Base-by-base conservation (phyloP, 805 yeast genomes). In the Ogataea ramenticola region DNA sequence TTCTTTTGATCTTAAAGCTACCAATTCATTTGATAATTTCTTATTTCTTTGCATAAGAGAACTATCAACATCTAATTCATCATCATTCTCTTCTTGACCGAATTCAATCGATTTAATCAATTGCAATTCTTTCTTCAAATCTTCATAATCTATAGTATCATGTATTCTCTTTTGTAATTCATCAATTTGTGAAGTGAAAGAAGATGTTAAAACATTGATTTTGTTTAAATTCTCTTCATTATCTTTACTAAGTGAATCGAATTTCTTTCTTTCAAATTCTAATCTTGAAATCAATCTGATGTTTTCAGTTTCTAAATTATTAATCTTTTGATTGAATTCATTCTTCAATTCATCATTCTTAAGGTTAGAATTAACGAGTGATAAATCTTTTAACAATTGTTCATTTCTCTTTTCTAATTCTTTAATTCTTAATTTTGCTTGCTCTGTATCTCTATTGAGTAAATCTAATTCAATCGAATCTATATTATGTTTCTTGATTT, bases 321-420 rank as follows among this genome's bases (percentile, higher is more conserved):
- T 62, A 17, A 79, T 60, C 53, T 72, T 74, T 49, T 70, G 71
- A 40, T 65, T 66, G 45, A 65, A 68, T 37, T 61, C 65, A 46
- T 71, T 72, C 43, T 65, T 65, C 22, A 74, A 50, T 50, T 58
- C 72, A 50, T 66, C 74, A 56, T 55, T 68, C 50, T 62, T 77
- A 4, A 62, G 64, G 10, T 60, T 70, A 43, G 74, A 71, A 33
- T 75, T 75, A 2, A 78, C 70, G 38, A 68, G 62, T 36, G 83
- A 75, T 42, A 89, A 60, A 44, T 84, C 84, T 16, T 79, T 70
- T 46, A 87, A 75, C 43, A 89, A 67, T 41, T 82, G 81, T 55
- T 85, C 86, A 55, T 88, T 90, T 46, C 96, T 71, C 48, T 75
- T 75, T 58, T 88, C 95, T 43, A 89, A 72, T 53, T 83, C 88